Base-by-base conservation (phyloP, 371 early-diverging fungal species). In the Conidiobolus incongruus region DNA sequence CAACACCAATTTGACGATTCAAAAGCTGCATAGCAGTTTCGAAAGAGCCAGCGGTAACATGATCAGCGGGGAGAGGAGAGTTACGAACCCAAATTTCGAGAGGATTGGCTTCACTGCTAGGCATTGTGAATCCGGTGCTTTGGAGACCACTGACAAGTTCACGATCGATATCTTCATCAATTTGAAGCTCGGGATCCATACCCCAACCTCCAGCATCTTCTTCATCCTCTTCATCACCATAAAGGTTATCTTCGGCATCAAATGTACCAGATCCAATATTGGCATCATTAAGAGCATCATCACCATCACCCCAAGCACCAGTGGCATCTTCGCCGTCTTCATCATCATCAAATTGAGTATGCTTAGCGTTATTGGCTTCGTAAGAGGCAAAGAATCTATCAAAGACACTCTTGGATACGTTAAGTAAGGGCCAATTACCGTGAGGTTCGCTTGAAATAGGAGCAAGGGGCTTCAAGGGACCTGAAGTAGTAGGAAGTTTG, bases 21-120 rank as follows among this genome's bases (percentile, higher is more conserved):
- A 93, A 61, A 28, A 85, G 70, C 66, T 81, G 77, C 87, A 95
- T 89, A 7, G 91, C 96, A 24, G 72, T 72, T 46, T 89, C 91
- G 56, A 89, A 91, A 4, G 79, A 66, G 36, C 96, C 96, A 4
- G 91, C 88, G 0, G 87, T 87, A 48, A 91, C 72, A 55, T 92
- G 90, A 57, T 89, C 87, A 0, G 70, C 80, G 7, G 91, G 81
- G 36, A 83, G 56, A 17, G 62, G 63, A 2, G 86, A 86, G 61
- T 78, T 83, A 48, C 81, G 81, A 24, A 66, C 60, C 88, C 89
- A 91, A 6, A 65, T 36, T 2, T 74, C 72, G 3, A 56, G 62
- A 50, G 78, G 72, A 48, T 56, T 64, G 1, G 72, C 63, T 2
- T 90, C 93, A 6, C 71, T 68, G 38, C 68, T 59, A 2, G 78